Conservation (phyloP, 139 green algal genomes). For the Tetraselmis chui region DNA sequence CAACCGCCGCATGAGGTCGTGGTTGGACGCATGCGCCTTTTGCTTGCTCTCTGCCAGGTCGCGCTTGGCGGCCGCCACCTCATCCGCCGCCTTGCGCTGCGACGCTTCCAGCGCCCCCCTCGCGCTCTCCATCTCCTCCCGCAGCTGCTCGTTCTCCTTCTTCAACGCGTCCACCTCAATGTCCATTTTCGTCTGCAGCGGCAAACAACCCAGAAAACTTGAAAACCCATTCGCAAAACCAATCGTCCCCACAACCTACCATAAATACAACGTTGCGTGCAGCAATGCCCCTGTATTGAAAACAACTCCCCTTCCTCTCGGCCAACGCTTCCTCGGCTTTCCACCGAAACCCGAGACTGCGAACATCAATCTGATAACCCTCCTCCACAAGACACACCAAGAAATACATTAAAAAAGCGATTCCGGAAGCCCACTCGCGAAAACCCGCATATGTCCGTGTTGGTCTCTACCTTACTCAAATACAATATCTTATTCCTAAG, state of each 20-base stretch:
- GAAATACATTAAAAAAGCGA: background rate
- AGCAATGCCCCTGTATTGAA: no score
- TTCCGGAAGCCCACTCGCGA: background rate
- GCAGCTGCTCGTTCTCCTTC: slow-evolving; percentile 16
- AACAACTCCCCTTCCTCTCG: no score
- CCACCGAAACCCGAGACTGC: no score
- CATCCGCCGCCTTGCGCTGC: background rate
- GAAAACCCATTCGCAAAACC: no score
- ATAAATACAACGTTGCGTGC: no score
- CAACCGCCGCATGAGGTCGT: slow-evolving; percentile 52
- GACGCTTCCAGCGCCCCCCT: slow-evolving; percentile 2
- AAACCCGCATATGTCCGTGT: background rate
- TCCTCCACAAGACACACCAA: no score
- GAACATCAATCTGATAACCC: no score
- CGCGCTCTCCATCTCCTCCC: slow-evolving; percentile 5
- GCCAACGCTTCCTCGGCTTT: no score
- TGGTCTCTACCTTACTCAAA: no score
- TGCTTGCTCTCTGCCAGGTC: slow-evolving; percentile 2
- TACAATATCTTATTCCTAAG: no score
- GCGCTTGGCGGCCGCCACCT: background rate
- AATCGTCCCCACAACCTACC: no score
- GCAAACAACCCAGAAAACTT: no score
- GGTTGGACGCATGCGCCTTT: slow-evolving; percentile 14
- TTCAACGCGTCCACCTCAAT: slow-evolving; percentile 43
- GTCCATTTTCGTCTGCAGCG: slow-evolving; percentile 41